phyloP scores from a whole-genome alignment of 768 basidiomycete species.

The Tylopilus rubrobrunneus region DNA sequence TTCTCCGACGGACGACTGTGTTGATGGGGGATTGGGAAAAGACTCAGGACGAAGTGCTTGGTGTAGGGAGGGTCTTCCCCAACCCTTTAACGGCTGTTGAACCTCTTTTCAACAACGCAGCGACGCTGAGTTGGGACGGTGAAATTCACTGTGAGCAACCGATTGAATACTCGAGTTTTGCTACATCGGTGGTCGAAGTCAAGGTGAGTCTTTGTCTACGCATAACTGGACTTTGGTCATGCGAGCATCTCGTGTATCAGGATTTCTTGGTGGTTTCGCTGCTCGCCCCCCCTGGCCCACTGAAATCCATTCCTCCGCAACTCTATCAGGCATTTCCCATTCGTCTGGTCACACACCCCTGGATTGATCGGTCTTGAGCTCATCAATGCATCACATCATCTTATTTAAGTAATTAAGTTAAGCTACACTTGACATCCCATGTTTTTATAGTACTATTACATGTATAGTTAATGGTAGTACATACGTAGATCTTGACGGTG shows the following conservation, averaged over 20 bases:
- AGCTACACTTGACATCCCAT: constrained; percentile 1
- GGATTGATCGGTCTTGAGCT: constrained; percentile 29
- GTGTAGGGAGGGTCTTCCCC: constrained; percentile 41
- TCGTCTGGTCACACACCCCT: constrained; percentile 60
- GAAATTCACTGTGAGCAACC: constrained; percentile 40
- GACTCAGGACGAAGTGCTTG: constrained; percentile 35
- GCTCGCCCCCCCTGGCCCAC: constrained; percentile 35
- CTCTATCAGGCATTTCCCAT: constrained; percentile 52
- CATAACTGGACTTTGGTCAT: background rate
- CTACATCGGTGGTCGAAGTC: constrained; percentile 43
- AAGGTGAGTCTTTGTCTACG: constrained; percentile 36
- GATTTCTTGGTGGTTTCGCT: constrained; percentile 57
- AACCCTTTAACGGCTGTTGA: constrained; percentile 37
- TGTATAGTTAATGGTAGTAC: constrained; percentile 5
- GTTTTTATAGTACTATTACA: background rate
- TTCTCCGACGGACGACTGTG: constrained; percentile 52
- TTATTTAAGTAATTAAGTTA: constrained; percentile 21
- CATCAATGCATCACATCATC: background rate
- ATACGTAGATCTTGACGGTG: background rate
- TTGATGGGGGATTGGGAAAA: constrained; percentile 22
- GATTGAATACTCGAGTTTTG: constrained; percentile 47
- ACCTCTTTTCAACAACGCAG: constrained; percentile 25
- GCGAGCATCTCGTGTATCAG: constrained; percentile 30
- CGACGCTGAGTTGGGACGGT: constrained; percentile 61
- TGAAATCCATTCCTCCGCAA: constrained; percentile 33